Conservation (phyloP, 768 basidiomycete species). For the Coprinopsis marcescibilis region DNA sequence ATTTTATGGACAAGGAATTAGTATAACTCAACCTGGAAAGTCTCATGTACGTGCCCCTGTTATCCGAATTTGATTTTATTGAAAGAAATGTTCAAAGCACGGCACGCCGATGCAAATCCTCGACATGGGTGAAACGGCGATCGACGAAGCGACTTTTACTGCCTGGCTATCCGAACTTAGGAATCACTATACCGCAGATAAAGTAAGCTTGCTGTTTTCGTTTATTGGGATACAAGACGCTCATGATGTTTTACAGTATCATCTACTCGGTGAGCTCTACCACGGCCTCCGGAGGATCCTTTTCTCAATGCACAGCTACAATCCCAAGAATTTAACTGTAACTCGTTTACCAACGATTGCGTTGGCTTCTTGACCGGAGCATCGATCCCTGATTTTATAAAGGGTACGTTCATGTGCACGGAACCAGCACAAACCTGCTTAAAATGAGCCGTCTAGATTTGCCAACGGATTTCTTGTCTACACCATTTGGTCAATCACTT, state of each 20-base stretch:
- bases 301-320: no score
- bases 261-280: constrained; percentile 64
- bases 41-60: constrained; percentile 63
- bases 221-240: constrained; percentile 1
- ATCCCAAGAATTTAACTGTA: constrained; percentile 97
- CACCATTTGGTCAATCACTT: constrained; percentile 80
- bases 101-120: constrained; percentile 66
- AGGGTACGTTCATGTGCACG: constrained; percentile 42
- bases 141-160: constrained; percentile 81
- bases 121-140: constrained; percentile 70
- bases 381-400: constrained; percentile 77
- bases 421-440: no score
- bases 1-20: constrained; percentile 89
- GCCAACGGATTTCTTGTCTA: constrained; percentile 81
- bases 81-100: constrained; percentile 42
- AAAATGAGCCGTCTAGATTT: constrained; percentile 39
- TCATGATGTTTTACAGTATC: constrained; percentile 51
- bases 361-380: constrained; percentile 83
- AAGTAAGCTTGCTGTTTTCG: constrained; percentile 41
- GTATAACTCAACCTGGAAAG: constrained; percentile 60
- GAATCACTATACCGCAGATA: constrained; percentile 83
- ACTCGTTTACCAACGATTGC: constrained; percentile 88
- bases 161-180: constrained; percentile 78
- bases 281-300: no score
- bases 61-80: neutral